Base-by-base conservation (phyloP, 345 rosid genomes). In the Streptanthus diversifolius region DNA sequence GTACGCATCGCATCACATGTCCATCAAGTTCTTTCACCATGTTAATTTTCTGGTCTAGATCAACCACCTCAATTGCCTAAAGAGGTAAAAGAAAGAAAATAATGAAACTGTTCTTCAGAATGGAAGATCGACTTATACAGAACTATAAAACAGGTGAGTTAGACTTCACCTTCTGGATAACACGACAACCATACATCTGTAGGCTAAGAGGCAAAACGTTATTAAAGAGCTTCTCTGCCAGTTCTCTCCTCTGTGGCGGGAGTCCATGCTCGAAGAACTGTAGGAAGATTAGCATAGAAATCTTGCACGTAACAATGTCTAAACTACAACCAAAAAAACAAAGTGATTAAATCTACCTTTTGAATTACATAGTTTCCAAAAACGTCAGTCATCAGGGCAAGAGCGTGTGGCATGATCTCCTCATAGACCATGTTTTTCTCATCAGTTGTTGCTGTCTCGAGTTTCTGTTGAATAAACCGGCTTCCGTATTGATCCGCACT, bases 121-220 rank as follows among this genome's bases (percentile, higher is more conserved):
- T 18, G 17, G 5, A 71, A 25, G 10, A 52, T 3, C 33, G 19
- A 35, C 8, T 4, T n/a, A 7, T 1, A 5, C n/a, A 70, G 30
- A 56, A 17, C 3, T 35, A 49, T 9, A 13, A 1, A 19, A 48
- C 21, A 33, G 41, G 56, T 33, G 35, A 33, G 22, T 7, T 5
- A 53, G 37, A 6, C 27, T 44, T 41, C 75, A 93, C 98, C 97
- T 90, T 93, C 72, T 93, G 98, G 77, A 93, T 90, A 48, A 93
- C 98, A 73, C 98, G 95, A 49, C 98, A 93, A 35, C 98, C 98
- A 80, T 93, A 93, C 98, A 93, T 93, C 73, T 93, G 98, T 74
- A 93, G 86, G 81, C 98, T 90, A 59, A 93, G 93, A 15, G 90
- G 79, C 77, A 93, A 82, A 44, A 93, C 97, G 78, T 89, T 90